These are phyloP conservation scores for Xerocomellus chrysenteron DNA, from an alignment of 768 basidiomycete species.

Conservation along the genomic window DNA sequence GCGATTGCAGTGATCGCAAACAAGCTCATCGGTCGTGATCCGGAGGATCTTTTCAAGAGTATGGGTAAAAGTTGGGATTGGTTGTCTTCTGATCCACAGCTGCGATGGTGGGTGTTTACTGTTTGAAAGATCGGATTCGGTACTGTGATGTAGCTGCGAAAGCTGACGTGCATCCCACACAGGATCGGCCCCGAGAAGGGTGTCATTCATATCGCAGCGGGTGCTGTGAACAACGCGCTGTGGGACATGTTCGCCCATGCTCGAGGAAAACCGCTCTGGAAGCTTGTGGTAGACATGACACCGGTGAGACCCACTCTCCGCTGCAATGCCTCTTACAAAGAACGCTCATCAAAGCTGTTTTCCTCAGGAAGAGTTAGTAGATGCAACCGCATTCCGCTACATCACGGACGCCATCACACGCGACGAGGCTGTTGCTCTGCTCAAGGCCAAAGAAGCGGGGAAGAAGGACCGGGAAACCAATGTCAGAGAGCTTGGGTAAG, in stretches of 20 bases:
- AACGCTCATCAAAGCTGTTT: not conserved
- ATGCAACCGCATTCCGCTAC: slow-evolving; percentile 78
- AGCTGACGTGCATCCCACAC: slow-evolving; percentile 2
- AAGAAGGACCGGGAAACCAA: slow-evolving; percentile 78
- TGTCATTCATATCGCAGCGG: slow-evolving; percentile 88
- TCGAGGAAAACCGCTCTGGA: slow-evolving; percentile 87
- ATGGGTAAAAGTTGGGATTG: slow-evolving; percentile 93
- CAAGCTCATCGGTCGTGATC: slow-evolving; percentile 79
- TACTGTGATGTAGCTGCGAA: not conserved
- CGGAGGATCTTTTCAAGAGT: slow-evolving; percentile 78
- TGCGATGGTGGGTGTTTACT: slow-evolving; percentile 64
- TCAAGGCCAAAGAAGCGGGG: slow-evolving; percentile 71
- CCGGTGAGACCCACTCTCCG: slow-evolving; percentile 43
- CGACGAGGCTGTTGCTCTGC: slow-evolving; percentile 82
- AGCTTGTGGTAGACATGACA: slow-evolving; percentile 88
- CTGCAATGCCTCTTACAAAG: not conserved
- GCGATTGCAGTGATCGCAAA: slow-evolving; percentile 78
- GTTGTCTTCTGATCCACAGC: slow-evolving; percentile 84
- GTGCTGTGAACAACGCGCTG: slow-evolving; percentile 86
- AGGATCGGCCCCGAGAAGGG: slow-evolving; percentile 96
- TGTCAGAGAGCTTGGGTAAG: slow-evolving; percentile 67
- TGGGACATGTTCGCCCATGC: slow-evolving; percentile 92
- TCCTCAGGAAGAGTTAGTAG: slow-evolving; percentile 71
- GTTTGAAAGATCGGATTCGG: not conserved
- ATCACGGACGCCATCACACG: slow-evolving; percentile 92